phyloP scores from a whole-genome alignment of 805 yeast genomes.

The Geotrichum ghanense region DNA sequence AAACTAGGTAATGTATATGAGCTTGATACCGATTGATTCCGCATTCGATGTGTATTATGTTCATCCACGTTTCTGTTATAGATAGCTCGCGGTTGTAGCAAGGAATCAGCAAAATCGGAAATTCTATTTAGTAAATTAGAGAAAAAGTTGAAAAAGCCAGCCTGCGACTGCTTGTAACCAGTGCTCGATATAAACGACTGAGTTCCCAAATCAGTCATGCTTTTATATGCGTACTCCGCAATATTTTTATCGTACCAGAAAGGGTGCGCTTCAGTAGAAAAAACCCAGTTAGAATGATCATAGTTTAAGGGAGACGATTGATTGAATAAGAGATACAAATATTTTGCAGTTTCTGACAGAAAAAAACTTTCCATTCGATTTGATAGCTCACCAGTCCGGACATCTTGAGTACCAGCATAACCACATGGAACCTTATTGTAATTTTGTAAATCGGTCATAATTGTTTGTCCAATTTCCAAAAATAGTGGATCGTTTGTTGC shows the following conservation, averaged over 20 bases:
- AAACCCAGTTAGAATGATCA: slow-evolving; percentile 31
- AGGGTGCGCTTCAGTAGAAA: slow-evolving; percentile 90
- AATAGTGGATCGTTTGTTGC: slow-evolving; percentile 84
- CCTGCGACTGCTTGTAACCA: background rate
- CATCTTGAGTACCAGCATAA: slow-evolving; percentile 62
- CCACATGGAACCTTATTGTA: slow-evolving; percentile 61
- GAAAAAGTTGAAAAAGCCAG: background rate
- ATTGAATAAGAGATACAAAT: slow-evolving; percentile 70
- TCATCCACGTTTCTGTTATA: background rate
- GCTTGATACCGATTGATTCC: background rate
- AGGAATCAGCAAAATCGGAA: background rate
- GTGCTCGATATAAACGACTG: background rate
- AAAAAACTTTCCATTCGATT: slow-evolving; percentile 91
- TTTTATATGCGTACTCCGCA: slow-evolving; percentile 15
- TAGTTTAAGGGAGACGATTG: slow-evolving; percentile 43
- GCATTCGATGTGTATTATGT: background rate
- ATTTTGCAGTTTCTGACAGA: slow-evolving; percentile 76
- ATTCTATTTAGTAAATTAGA: background rate
- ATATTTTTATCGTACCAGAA: slow-evolving; percentile 49
- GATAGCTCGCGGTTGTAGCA: background rate
- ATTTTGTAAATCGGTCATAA: slow-evolving; percentile 43
- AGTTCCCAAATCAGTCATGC: background rate
- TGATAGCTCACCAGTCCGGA: slow-evolving; percentile 49
- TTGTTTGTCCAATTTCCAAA: slow-evolving; percentile 58
- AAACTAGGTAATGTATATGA: background rate